Base-by-base conservation (phyloP, 768 basidiomycete genomes). In the Termitomyces sp. region DNA sequence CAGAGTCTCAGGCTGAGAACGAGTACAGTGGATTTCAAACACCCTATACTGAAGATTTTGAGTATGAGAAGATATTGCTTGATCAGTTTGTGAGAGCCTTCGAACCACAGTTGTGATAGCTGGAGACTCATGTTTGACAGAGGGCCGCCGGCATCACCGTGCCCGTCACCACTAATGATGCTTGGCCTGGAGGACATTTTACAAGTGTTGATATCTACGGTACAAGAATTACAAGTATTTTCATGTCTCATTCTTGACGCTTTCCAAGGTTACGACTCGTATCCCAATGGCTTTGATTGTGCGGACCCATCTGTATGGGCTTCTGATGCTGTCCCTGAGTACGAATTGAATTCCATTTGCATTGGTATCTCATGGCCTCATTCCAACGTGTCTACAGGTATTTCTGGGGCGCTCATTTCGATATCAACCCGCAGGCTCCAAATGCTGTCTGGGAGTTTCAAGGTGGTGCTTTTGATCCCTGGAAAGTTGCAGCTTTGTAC, bases 211-310 rank as follows among this genome's bases (percentile, higher is more conserved):
- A 81, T 57, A 70, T 81, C n/a, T 81, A 78, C 65, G 79, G 79
- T 75, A 54, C 12, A 52, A 61, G 16, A 18, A 20, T 50, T 50
- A 6, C 16, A 1, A 9, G 35, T 12, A 39, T 20, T 36, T 15
- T n/a, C 12, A 20, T 2, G 31, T 31, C 15, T 18, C 13, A 22
- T 7, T 36, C n/a, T 47, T 60, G 13, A 42, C 51, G 23, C 16
- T 62, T 16, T 9, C 57, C 50, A 36, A 72, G 70, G 70, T 40
- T 77, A 77, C 52, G 75, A 76, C 54, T 75, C 75, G 25, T 81
- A 81, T 56, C 78, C 79, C 2, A 77, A 80, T 52, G 77, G 78
- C 1, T 83, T 83, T 58, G 79, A 83, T 61, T 83, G 82, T 59
- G 71, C 75, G 1, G 55, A 76, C 52, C 79, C 81, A 1, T 58